These are phyloP conservation scores for Gardenia jasminoides DNA, from an alignment of 257 asterid species.

Conservation along the genomic window DNA sequence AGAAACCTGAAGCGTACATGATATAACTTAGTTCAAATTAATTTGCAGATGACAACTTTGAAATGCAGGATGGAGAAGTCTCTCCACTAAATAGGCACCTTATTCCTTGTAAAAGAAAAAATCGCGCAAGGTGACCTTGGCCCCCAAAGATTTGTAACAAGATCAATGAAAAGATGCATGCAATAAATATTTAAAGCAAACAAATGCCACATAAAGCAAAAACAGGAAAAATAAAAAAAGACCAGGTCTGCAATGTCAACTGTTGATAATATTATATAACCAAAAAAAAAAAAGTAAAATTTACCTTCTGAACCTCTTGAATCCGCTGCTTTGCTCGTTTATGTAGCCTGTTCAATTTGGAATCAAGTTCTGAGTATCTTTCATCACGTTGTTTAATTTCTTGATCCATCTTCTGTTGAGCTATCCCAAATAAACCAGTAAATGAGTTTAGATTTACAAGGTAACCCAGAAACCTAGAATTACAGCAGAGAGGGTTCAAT, in stretches of 20 bases:
- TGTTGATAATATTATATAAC: too few species aligned
- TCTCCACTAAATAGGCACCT: not conserved
- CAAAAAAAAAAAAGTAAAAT: not conserved
- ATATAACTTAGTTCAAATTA: not conserved
- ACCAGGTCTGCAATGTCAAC: not conserved
- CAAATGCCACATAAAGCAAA: not conserved
- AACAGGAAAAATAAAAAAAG: too few species aligned
- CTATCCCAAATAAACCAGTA: slow-evolving; percentile 44
- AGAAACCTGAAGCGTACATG: not conserved
- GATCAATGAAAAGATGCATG: not conserved
- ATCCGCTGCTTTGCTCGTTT: slow-evolving; percentile 99
- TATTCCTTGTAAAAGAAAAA: not conserved
- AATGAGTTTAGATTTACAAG: slow-evolving; percentile 35
- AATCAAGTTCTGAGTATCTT: slow-evolving; percentile 84
- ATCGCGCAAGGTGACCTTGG: not conserved
- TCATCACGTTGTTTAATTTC: slow-evolving; percentile 91
- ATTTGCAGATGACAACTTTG: not conserved
- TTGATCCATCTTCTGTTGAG: slow-evolving; percentile 87
- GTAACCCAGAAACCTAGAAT: slow-evolving; percentile 7
- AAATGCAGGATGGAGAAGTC: not conserved
- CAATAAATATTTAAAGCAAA: not conserved
- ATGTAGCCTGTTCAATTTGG: slow-evolving; percentile 90
- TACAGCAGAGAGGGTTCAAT: slow-evolving; percentile 7
- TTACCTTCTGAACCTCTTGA: slow-evolving; percentile 98
- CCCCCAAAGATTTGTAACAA: not conserved